phyloP scores from a whole-genome alignment of 257 asterid species.

The Henckelia pumila region DNA sequence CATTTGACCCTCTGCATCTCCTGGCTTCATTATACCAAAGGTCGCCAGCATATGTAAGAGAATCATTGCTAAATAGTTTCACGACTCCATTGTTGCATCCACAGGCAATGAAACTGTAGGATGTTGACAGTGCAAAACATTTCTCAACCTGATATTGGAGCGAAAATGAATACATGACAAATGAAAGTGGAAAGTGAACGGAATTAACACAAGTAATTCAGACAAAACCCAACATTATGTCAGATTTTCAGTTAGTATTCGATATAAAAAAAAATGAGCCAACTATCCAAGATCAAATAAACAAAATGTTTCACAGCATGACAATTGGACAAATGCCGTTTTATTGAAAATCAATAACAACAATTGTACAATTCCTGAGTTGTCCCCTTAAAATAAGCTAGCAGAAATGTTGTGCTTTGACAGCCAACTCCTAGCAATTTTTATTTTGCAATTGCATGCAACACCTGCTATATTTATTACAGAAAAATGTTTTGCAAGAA shows the following conservation, averaged over 20 bases:
- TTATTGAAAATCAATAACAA: background rate
- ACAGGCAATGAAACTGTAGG: constrained; percentile 61
- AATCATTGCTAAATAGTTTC: constrained; percentile 40
- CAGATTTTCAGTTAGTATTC: constrained; percentile 1
- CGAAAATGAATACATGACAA: constrained; percentile 5
- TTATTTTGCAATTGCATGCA: constrained; percentile 4
- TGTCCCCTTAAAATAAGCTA: constrained; percentile 8
- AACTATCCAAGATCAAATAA: constrained; percentile 5
- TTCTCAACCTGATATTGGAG: constrained; percentile 55
- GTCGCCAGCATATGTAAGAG: constrained; percentile 53
- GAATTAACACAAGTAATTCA: background rate
- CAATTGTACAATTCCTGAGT: background rate
- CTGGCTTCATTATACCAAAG: constrained; percentile 47
- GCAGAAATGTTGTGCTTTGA: background rate
- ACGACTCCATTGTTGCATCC: constrained; percentile 70
- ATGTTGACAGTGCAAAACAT: constrained; percentile 57
- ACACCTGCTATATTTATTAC: too few species aligned
- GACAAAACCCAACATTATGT: background rate
- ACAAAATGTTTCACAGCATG: background rate
- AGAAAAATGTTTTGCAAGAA: background rate
- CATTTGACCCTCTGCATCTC: constrained; percentile 34
- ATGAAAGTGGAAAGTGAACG: constrained; percentile 11
- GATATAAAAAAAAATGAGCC: constrained; percentile 12
- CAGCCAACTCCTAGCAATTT: constrained; percentile 17
- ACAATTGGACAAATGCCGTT: constrained; percentile 14